Evolutionary conservation across 345 rosid species (phyloP).

Genomic region (Salix caprea): DNA sequence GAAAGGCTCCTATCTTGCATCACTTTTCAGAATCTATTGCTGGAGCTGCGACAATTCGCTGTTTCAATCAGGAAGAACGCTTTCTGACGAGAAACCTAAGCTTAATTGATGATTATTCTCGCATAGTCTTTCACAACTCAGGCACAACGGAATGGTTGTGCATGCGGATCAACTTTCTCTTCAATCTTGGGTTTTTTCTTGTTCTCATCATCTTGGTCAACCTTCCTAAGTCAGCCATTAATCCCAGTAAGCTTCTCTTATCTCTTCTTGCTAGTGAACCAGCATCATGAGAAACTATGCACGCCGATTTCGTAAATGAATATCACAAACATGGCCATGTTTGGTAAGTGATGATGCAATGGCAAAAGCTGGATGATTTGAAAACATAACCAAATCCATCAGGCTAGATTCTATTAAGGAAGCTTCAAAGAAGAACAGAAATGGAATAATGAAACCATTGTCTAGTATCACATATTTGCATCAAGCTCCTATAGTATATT

Average conservation of each 20-base stretch:
- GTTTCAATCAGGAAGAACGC: constrained; percentile 63
- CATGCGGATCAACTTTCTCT: constrained; percentile 73
- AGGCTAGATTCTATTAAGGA: background rate
- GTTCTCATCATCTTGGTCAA: constrained; percentile 66
- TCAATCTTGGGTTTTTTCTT: constrained; percentile 71
- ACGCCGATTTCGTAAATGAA: background rate
- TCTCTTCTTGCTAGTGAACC: background rate
- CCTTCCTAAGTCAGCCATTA: constrained; percentile 56
- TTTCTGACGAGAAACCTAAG: constrained; percentile 46
- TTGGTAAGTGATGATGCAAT: background rate
- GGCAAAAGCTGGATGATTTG: background rate
- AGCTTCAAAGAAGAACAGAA: background rate
- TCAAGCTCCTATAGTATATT: background rate
- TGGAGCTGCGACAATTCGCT: constrained; percentile 69
- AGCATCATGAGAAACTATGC: background rate
- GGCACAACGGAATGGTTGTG: constrained; percentile 88
- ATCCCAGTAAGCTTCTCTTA: constrained; percentile 55
- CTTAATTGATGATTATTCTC: constrained; percentile 55
- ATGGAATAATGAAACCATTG: background rate
- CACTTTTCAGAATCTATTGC: constrained; percentile 78
- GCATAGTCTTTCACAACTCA: constrained; percentile 60
- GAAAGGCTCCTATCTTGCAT: constrained; percentile 76
- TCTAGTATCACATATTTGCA: background rate
- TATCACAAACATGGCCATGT: background rate
- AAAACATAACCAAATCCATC: background rate